Evolutionary conservation across 805 yeast genomes (phyloP), one percentile per base, ranked within the genome.

Genomic region (Wickerhamomyces tratensis): DNA sequence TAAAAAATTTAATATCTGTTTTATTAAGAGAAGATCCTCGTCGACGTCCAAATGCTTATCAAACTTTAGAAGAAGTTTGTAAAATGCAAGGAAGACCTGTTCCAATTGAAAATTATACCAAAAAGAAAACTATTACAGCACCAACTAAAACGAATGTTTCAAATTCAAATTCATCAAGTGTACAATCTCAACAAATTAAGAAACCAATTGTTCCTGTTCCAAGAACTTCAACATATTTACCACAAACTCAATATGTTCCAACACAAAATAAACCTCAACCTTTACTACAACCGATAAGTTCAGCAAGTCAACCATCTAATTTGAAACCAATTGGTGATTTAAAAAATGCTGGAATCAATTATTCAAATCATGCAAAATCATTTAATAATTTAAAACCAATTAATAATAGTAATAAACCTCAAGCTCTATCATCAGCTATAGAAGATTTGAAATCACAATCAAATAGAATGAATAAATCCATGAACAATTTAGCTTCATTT

Each of bases 31-130:
- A 71, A 35, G 79, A 82, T 54, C 93, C 93, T 5, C 66, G 74
- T 38, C 68, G 76, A 43, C 71, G 95, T 53, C 95, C 95, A 8
- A 82, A 79, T 46, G 80, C 80, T 4, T 77, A 75, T 44, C 91
- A 84, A 56, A 65, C 83, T 25, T 59, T 85, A 30, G 85, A 77
- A 40, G 89, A 83, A 57, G 66, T 83, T 6, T 76, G 82, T 46
- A 67, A 67, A 40, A 74, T 84, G 74, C 72, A 77, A 57, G 73
- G 74, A 20, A 54, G 65, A 11, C 69, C 69, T 31, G 74, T 60
- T 14, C 68, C 73, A 27, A 58, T 69, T 12, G 52, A 54, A 13
- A 64, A 68, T 43, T 67, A 61, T 45, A 64, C 69, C 42, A 49
- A 63, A 41, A 39, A 48, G 37, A 60, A 61, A 45, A 53, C 57